Base-by-base conservation (phyloP, 169 alveolate genomes). In the Plasmodium reichenowi region DNA sequence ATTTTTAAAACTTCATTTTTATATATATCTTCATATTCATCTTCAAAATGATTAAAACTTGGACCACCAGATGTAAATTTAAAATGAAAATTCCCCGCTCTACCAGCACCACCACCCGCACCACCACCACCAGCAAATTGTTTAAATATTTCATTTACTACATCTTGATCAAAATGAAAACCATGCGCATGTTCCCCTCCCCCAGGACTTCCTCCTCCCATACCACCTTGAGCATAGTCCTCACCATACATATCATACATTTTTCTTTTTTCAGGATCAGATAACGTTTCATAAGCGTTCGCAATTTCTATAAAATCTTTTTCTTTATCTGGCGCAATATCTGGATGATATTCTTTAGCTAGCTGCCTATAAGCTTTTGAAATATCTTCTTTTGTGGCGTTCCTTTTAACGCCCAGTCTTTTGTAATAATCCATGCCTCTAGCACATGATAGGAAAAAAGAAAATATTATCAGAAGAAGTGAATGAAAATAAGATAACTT, bases 191-290 rank as follows among this genome's bases (percentile, higher is more conserved):
- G 60, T 22, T 88, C 95, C 32, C 90, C 92, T n/a, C 92, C 87
- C 70, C 67, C 52, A 3, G 72, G 92, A 2, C 26, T 80, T 0
- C 93, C 96, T 12, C 85, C 93, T 2, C 59, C 52, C 45, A 43
- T 56, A 12, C 66, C 86, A 15, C 92, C 91, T 13, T 95, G 93
- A n/a, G 97, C 93, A 3, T 98, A 99, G 15, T 97, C 98, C 86
- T 97, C 98, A 3, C 99, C 99, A 88, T 95, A 94, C 80, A 93
- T 76, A 88, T 98, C 99, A 93, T 97, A 97, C 22, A 95, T 95
- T 86, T 94, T 80, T 71, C 99, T 94, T 78, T 95, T 96, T 87
- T 97, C 98, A 50, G 95, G 95, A 91, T 98, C 98, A 22, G 93
- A 93, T 50, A 98, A 94, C 8, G 97, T 97, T 90, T 98, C 99